Base-by-base conservation (phyloP, 306 rosid species). In the Biancaea sappan region DNA sequence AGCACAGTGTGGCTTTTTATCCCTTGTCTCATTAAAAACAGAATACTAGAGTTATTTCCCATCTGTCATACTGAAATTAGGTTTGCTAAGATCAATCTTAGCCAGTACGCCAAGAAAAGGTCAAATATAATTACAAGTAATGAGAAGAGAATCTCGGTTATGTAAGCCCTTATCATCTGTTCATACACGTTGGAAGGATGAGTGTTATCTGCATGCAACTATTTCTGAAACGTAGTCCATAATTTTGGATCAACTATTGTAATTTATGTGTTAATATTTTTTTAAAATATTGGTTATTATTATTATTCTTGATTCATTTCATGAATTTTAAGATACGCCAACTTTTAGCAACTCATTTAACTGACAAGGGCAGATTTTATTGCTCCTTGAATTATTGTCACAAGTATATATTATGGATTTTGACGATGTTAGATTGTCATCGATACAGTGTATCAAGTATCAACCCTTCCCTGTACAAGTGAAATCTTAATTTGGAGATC, bases 101-200 rank as follows among this genome's bases (percentile, higher is more conserved):
- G 44, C 67, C 61, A 11, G 38, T 37, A 62, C 44, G 46, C 40
- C 38, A 35, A n/a, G 47, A 72, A 41, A 37, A 47, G 29, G 57
- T 61, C 63, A 28, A 53, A 26, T 68, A n/a, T n/a, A n/a, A n/a
- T n/a, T n/a, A n/a, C n/a, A n/a, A n/a, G n/a, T n/a, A 71, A 26
- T 38, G 38, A 48, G n/a, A 57, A 31, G 41, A 75, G 75, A 37
- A 71, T 72, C 64, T 34, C 66, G 68, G 50, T 25, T 25, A 25
- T 26, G 50, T 26, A 28, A 72, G 60, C 22, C 44, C 43, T 38
- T 8, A 8, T 8, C 44, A 8, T n/a, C n/a, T n/a, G 13, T 51
- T 72, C 28, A 16, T 18, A n/a, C 53, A 31, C 75, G 68, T 51
- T 34, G 77, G 73, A 69, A 80, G 50, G 72, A 31, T 48, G 41